phyloP scores from a whole-genome alignment of 2,329 filamentous ascomycete species.

The Diaporthe capsici region DNA sequence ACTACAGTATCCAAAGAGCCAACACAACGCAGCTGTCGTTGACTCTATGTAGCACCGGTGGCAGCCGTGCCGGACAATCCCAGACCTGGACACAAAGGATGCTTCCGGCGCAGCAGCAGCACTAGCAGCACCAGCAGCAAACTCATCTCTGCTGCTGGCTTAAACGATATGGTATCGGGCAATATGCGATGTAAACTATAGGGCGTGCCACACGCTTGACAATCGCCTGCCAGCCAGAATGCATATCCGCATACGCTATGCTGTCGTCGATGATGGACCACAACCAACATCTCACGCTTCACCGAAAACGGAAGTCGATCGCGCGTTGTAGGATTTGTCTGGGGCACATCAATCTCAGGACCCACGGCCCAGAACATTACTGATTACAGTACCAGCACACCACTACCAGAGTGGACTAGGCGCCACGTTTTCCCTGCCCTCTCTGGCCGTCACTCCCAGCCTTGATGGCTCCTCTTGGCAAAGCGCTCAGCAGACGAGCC shows the following conservation, averaged over 20 bases:
- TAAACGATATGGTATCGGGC: background rate
- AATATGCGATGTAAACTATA: background rate
- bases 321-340: slow-evolving; percentile 39
- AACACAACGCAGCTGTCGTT: slow-evolving; percentile 4
- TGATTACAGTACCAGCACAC: slow-evolving; percentile 21
- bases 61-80: background rate
- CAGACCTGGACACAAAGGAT: background rate
- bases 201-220: background rate
- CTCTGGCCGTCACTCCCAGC: slow-evolving; percentile 30
- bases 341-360: slow-evolving; percentile 26
- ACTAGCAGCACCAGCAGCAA: background rate
- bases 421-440: slow-evolving; percentile 16
- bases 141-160: too few species aligned
- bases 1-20: background rate
- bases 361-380: slow-evolving; percentile 39
- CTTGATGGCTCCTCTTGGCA: slow-evolving; percentile 13
- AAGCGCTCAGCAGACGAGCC: slow-evolving; percentile 11
- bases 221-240: background rate
- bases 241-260: background rate
- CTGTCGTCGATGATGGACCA: slow-evolving; percentile 13
- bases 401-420: slow-evolving; percentile 14
- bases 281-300: slow-evolving; percentile 34
- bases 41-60: background rate
- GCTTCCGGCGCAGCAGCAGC: background rate
- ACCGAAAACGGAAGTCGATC: slow-evolving; percentile 40